A percentile compares a stretch with the other conserved stretches of the same genome.
Evolutionary conservation across 768 basidiomycete genomes (phyloP).

Genomic region (Boletus pseudo-olivaceus): DNA sequence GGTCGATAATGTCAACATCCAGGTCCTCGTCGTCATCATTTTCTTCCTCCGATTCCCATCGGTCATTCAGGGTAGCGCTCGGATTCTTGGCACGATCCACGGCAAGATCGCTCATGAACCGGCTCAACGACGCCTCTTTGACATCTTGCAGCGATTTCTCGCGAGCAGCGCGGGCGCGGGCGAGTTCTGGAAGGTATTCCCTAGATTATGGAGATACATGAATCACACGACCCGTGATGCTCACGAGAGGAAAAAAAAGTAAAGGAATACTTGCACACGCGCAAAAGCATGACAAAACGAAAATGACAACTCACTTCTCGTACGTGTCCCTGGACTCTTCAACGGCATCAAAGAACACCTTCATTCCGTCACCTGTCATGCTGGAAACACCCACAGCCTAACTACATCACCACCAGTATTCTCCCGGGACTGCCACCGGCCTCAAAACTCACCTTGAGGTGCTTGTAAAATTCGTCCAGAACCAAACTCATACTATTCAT

Average conservation of each 20-base stretch:
- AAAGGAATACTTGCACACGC: neutral
- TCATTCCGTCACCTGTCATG: constrained; percentile 90
- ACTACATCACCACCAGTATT: neutral
- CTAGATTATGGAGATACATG: constrained; percentile 38
- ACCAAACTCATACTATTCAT: constrained; percentile 99
- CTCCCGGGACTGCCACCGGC: neutral
- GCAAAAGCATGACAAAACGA: neutral
- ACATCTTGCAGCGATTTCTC: constrained; percentile 60
- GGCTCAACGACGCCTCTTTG: constrained; percentile 74
- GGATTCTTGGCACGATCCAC: constrained; percentile 71
- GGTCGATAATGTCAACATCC: constrained; percentile 62
- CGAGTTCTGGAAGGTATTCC: constrained; percentile 89
- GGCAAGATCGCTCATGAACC: constrained; percentile 75
- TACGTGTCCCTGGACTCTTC: constrained; percentile 86
- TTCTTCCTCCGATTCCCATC: constrained; percentile 60
- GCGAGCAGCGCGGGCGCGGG: constrained; percentile 60
- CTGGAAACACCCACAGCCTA: constrained; percentile 96
- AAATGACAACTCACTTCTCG: constrained; percentile 57
- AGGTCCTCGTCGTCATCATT: constrained; percentile 50
- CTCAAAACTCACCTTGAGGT: constrained; percentile 65
- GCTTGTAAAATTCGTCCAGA: constrained; percentile 96
- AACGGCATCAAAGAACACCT: constrained; percentile 89
- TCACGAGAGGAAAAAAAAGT: neutral
- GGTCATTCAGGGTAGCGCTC: constrained; percentile 48
- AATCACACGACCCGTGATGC: constrained; percentile 5